phyloP scores from a whole-genome alignment of 2,329 filamentous ascomycete genomes.

The Truncatella angustata region DNA sequence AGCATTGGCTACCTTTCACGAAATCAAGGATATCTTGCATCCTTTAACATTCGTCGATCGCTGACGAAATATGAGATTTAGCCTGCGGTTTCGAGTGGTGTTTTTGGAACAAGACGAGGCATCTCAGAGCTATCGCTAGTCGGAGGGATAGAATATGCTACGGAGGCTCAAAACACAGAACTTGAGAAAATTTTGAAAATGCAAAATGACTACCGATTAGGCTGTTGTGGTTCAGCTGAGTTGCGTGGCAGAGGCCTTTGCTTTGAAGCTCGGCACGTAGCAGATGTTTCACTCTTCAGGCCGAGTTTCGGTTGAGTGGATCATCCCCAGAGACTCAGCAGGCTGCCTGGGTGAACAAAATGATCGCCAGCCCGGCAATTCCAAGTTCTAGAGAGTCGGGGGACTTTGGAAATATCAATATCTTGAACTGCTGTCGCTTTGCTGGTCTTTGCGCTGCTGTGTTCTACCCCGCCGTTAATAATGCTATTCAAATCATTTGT shows the following conservation, averaged over 20 bases:
- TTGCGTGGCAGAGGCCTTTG: background rate
- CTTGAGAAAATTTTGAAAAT: background rate
- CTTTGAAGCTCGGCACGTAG: constrained; percentile 9
- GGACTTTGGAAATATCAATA: background rate
- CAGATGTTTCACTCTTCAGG: constrained; percentile 7
- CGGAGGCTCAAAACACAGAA: background rate
- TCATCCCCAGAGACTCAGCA: background rate
- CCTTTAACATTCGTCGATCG: too few species aligned
- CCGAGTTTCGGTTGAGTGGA: constrained; percentile 6
- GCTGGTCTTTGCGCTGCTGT: constrained; percentile 17
- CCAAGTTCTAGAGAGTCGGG: background rate
- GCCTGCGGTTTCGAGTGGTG: too few species aligned
- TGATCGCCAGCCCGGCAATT: background rate
- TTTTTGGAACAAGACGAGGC: background rate
- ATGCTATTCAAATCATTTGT: constrained; percentile 32
- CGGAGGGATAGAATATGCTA: background rate
- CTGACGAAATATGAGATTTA: too few species aligned
- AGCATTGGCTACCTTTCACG: too few species aligned
- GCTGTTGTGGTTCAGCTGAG: background rate
- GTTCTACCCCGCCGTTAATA: constrained; percentile 11
- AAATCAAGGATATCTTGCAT: too few species aligned
- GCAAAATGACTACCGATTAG: background rate
- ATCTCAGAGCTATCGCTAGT: background rate
- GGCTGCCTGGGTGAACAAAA: background rate
- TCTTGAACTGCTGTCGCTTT: constrained; percentile 10